Evolutionary conservation across 352 stramenopile species (phyloP).

Genomic region (Pythium aquatile): DNA sequence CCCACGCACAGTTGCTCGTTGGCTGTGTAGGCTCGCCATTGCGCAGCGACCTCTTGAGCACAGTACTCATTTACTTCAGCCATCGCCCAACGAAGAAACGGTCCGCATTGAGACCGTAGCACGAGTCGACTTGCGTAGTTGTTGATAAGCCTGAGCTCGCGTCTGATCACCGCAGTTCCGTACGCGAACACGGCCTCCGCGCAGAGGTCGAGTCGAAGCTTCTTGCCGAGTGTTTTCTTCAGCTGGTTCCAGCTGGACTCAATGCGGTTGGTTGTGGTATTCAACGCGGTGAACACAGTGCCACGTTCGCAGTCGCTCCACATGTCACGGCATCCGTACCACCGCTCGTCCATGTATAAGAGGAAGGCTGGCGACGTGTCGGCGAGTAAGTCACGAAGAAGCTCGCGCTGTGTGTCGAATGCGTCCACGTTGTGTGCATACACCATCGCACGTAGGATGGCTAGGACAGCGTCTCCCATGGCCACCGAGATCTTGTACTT

Average conservation of each 20-base stretch:
- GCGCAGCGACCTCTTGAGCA: too few species aligned
- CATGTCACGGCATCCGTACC: constrained; percentile 1
- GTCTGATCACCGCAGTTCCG: neutral
- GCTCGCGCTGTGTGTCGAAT: neutral
- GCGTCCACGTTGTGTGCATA: neutral
- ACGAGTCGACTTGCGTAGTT: neutral
- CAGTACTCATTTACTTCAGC: too few species aligned
- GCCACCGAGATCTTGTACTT: neutral
- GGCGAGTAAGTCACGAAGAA: neutral
- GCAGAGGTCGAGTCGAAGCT: constrained; percentile 1
- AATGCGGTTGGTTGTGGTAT: constrained; percentile 1
- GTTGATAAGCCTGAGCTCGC: neutral
- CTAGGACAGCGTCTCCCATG: neutral
- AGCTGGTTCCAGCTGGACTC: constrained; percentile 9
- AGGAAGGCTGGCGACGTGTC: neutral
- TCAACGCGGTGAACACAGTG: constrained; percentile 1
- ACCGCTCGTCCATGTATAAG: neutral
- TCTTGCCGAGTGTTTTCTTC: neutral
- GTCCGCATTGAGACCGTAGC: neutral
- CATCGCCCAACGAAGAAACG: neutral
- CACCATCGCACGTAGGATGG: neutral
- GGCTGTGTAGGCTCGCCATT: too few species aligned
- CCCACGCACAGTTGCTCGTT: too few species aligned
- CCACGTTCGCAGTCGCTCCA: neutral
- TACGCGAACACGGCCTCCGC: neutral